These are phyloP conservation scores for Monosporozyma unispora DNA, from an alignment of 805 yeast genomes.

Conservation along the genomic window DNA sequence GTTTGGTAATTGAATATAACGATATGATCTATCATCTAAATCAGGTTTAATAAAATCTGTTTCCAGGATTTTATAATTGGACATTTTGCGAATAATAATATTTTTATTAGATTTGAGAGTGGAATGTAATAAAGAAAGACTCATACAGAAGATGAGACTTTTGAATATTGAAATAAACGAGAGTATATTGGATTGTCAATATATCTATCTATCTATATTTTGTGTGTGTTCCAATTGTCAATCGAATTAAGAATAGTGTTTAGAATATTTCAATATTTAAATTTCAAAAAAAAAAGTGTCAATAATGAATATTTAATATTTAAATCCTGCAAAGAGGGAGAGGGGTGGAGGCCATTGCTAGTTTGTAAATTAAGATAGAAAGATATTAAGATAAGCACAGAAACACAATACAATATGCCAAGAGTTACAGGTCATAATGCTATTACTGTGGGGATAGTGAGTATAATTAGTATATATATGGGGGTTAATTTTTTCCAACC, in stretches of 20 bases:
- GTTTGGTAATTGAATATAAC: slow-evolving; percentile 52
- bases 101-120: neutral
- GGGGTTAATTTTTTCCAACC: slow-evolving; percentile 65
- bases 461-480: slow-evolving; percentile 38
- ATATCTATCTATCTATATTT: too few species aligned
- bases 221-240: too few species aligned
- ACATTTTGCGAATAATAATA: neutral
- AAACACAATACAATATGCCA: slow-evolving; percentile 14
- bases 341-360: too few species aligned
- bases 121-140: neutral
- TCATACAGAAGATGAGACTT: neutral
- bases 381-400: neutral
- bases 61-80: slow-evolving; percentile 3
- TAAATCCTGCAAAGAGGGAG: too few species aligned
- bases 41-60: slow-evolving; percentile 33
- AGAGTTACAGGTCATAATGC: slow-evolving; percentile 26
- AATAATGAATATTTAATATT: too few species aligned
- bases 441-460: slow-evolving; percentile 19
- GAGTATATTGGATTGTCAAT: too few species aligned
- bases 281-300: too few species aligned
- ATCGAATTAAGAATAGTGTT: too few species aligned
- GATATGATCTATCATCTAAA: slow-evolving; percentile 67
- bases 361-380: neutral
- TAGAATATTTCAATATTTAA: too few species aligned
- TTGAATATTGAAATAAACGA: neutral